These are phyloP conservation scores for Porcisia hertigi DNA, from an alignment of 208 protist species.

Conservation along the genomic window DNA sequence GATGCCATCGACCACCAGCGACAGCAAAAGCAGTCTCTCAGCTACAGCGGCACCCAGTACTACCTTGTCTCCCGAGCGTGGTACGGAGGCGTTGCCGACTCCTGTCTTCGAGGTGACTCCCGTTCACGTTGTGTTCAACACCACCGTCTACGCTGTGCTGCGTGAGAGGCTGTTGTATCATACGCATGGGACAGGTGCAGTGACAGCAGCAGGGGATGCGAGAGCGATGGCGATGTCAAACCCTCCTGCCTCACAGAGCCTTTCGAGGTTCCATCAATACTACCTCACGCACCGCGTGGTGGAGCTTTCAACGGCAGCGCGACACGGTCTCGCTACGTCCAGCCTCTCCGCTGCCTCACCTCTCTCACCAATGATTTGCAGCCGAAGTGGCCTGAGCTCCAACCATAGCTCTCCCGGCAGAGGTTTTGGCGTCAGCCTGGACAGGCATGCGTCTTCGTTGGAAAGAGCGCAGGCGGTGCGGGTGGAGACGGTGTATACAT, in stretches of 20 bases:
- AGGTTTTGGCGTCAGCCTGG: not conserved
- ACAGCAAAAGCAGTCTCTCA: not conserved
- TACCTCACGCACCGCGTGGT: slow-evolving; percentile 7
- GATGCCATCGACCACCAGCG: slow-evolving; percentile 22
- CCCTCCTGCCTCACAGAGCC: not conserved
- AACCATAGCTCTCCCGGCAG: not conserved
- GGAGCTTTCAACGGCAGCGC: not conserved
- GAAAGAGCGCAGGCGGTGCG: not conserved
- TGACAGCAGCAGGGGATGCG: not conserved
- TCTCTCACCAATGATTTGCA: not conserved
- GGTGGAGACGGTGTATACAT: not conserved
- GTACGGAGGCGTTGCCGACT: not conserved
- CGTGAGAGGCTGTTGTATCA: slow-evolving; percentile 15
- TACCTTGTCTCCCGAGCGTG: not conserved
- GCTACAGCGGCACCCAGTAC: not conserved
- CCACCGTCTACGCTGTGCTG: slow-evolving; percentile 24
- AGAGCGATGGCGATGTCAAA: not conserved
- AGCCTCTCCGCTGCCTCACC: slow-evolving; percentile 2
- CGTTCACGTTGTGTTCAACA: slow-evolving; percentile 30
- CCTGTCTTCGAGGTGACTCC: slow-evolving; percentile 27
- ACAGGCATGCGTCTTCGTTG: not conserved
- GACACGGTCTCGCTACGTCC: not conserved
- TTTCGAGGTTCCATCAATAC: not conserved
- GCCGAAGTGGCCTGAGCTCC: not conserved
- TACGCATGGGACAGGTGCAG: not conserved